A percentile compares a stretch with the other conserved stretches of the same genome.
phyloP scores from a whole-genome alignment of 2,329 filamentous ascomycete genomes.

The Fusarium begoniae region DNA sequence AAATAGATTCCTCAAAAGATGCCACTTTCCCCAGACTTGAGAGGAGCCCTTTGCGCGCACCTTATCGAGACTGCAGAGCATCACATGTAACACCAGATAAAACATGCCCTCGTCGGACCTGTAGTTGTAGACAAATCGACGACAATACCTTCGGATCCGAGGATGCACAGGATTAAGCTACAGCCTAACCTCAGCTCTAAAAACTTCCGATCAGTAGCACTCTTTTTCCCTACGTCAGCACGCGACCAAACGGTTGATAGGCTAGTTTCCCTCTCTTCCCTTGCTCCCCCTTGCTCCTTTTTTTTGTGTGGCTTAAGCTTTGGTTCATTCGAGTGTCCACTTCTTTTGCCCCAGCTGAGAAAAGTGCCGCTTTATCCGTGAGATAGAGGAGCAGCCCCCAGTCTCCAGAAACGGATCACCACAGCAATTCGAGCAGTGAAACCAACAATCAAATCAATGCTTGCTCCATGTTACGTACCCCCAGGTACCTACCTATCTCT shows the following conservation, averaged over 20 bases:
- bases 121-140: background rate
- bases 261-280: constrained; percentile 2
- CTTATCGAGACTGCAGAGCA: background rate
- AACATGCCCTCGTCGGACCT: background rate
- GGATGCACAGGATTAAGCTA: background rate
- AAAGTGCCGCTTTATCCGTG: constrained; percentile 34
- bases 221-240: background rate
- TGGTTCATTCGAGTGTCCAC: constrained; percentile 1
- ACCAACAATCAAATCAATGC: background rate
- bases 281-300: background rate
- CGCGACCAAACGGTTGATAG: constrained; percentile 11
- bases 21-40: constrained; percentile 22
- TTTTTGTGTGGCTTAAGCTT: background rate
- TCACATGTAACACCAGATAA: background rate
- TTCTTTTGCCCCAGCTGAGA: constrained; percentile 24
- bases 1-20: constrained; percentile 27
- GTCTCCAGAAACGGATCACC: background rate
- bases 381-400: constrained; percentile 1
- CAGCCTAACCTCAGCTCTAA: background rate
- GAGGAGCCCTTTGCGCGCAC: background rate
- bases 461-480: constrained; percentile 12
- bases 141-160: background rate
- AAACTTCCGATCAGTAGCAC: background rate
- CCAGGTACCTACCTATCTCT: constrained; percentile 4
- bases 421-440: constrained; percentile 6